phyloP scores from a whole-genome alignment of 192 early-diverging fungal genomes.

The Glomus cerebriforme region DNA sequence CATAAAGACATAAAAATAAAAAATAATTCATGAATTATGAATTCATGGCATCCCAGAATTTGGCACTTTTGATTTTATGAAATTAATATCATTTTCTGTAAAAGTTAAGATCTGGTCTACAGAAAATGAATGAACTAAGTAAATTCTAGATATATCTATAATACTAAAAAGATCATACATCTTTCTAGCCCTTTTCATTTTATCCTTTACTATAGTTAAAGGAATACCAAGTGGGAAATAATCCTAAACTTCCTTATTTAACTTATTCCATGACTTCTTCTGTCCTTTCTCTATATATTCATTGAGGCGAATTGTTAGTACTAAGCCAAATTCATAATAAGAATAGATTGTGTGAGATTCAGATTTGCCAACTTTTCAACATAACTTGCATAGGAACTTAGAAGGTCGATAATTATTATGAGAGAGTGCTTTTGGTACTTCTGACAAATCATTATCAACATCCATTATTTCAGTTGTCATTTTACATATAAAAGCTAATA shows the following conservation, averaged over 20 bases:
- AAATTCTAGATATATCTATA: not conserved
- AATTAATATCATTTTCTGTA: not conserved
- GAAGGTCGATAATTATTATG: not conserved
- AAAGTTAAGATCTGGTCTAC: not conserved
- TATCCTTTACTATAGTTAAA: not conserved
- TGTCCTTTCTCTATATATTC: not conserved
- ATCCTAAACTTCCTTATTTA: not conserved
- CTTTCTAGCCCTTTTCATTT: not conserved
- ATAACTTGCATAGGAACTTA: not conserved
- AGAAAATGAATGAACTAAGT: not conserved
- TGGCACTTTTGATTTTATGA: no score
- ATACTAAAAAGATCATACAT: not conserved
- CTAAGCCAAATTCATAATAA: not conserved
- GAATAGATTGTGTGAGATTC: not conserved
- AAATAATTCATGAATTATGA: no score
- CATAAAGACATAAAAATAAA: not conserved
- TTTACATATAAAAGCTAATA: no score
- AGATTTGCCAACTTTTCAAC: not conserved
- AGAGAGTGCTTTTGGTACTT: not conserved
- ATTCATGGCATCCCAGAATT: not conserved
- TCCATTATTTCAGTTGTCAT: not conserved
- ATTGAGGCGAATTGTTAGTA: not conserved
- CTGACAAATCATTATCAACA: not conserved
- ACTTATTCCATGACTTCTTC: not conserved
- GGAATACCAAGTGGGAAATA: not conserved